Base-by-base conservation (phyloP, 257 asterid species). In the Solanum sejunctum region DNA sequence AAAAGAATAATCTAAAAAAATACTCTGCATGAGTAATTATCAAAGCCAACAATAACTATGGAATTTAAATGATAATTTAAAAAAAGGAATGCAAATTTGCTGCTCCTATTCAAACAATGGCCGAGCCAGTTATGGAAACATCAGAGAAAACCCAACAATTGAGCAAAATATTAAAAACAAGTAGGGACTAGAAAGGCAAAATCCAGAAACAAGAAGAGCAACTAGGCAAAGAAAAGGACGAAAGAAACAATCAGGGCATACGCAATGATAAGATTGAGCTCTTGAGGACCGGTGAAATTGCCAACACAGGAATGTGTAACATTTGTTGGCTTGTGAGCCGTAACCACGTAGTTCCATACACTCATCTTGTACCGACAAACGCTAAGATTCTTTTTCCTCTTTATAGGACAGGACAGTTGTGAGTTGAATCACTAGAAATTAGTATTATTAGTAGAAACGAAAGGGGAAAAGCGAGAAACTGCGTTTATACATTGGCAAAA, bases 271-370 rank as follows among this genome's bases (percentile, higher is more conserved):
- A 97, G 98, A 90, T 97, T 97, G 87, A 94, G 95, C 89, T 97
- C 98, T 83, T 97, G 96, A 10, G 98, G 97, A 8, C 92, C 96
- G 80, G 99, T 94, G 90, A 97, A 97, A 90, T 94, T 94, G 85
- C 99, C 99, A 80, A 97, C 99, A 88, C 98, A 95, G 7, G 99
- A 97, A 89, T 97, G 98, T 56, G 98, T 95, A 8, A 94, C 98
- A 85, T 94, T 97, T 11, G 99, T 97, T 57, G 99, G 99, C 92
- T 94, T 94, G 90, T 97, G 99, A 63, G 99, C 99, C 89, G 99
- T 97, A 89, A 97, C 99, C 86, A 97, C 99, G 71, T 97, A 97
- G 91, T 97, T 97, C 99, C 98, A 97, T 73, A 92, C 86, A 80
- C 99, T 97, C 99, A 95, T 97, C 81, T 85, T 52, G 28, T 45